Base-by-base conservation (phyloP, 1,139 yeast species). In the Geotrichum phurueaensis region DNA sequence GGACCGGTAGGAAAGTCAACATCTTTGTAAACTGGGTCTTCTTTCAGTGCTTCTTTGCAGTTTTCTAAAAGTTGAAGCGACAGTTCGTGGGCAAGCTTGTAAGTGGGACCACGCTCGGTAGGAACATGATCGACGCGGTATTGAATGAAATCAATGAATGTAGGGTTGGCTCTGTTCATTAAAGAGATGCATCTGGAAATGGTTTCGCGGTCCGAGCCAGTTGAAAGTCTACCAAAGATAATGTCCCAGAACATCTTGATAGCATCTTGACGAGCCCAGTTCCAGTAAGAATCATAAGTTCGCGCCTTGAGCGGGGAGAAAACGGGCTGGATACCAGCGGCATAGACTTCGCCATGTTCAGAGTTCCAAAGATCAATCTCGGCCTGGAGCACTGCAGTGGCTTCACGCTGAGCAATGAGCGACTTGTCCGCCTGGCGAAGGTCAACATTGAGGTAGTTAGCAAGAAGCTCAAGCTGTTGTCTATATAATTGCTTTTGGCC, bases 241-340 rank as follows among this genome's bases (percentile, higher is more conserved):
- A 94, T 90, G 77, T 94, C 97, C 74, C 84, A 94, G 79, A 90
- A 94, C 91, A 94, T 87, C 58, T 92, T 85, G 69, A 94, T 79
- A 64, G 95, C 89, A 75, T 95, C 97, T 79, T 94, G 99, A 77
- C 97, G 89, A 54, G 98, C 97, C 99, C 99, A 94, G 77, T 95
- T 95, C 99, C 99, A 94, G 77, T 92, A 91, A 31, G 98, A 91
- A 76, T 94, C 98, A 75, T 94, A 94, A 60, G 88, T 85, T 80
- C 99, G 89, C 49, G 98, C 96, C 79, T 94, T 94, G 78, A 88
- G 83, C 64, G 95, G 82, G 51, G 96, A 89, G 79, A 94, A 94
- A 12, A 87, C 85, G 56, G 99, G 97, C 67, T 85, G 81, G 70
- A 94, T 87, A 73, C 99, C 98, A 62, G 85, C 82, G 57, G 97